Evolutionary conservation across 352 stramenopile species (phyloP), one percentile per base, ranked within the genome.

Genomic region (Globisporangium orthogonon): DNA sequence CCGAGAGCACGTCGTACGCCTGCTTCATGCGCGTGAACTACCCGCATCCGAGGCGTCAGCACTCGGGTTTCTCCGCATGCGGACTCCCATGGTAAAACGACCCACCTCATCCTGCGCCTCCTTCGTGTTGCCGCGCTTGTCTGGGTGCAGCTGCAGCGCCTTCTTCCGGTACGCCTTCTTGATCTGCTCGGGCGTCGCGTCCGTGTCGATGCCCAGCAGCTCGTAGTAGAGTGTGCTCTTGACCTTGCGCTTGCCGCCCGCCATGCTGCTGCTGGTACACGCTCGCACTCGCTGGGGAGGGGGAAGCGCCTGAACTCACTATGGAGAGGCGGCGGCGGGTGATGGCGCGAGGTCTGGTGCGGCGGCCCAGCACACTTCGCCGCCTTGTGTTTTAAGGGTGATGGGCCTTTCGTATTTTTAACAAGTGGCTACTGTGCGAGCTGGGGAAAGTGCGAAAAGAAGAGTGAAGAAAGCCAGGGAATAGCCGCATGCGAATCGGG

Each of bases 111-210:
- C 81, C 61, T 91, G 81, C n/a, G 72, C 72, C 65, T 91, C 81
- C 7, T 76, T 76, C 50, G 81, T 87, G 65, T 91, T 91, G 54
- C 81, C 81, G 39, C 81, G 90, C 66, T 95, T 94, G 69, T 96
- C 72, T 2, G 93, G 93, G 56, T 98, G 93, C 43, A 96, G 87
- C 67, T 97, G 93, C 41, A 98, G 71, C 53, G 92, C 92, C 66
- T 91, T 89, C 59, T 82, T 83, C 44, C 83, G 72, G 64, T 98
- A 98, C 14, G 91, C 90, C 65, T 97, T 97, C 68, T 97, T 97
- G 54, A 98, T 93, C 61, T 87, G 61, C 66, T 92, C 84, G 35
- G 76, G 69, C 52, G 82, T 90, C 17, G 82, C 84, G 56, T 90
- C 78, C 5, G 78, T 18, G 43, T 74, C 68, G 50, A 94, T 80